phyloP scores from a whole-genome alignment of 495 filamentous ascomycete species.

The Podospora australis region DNA sequence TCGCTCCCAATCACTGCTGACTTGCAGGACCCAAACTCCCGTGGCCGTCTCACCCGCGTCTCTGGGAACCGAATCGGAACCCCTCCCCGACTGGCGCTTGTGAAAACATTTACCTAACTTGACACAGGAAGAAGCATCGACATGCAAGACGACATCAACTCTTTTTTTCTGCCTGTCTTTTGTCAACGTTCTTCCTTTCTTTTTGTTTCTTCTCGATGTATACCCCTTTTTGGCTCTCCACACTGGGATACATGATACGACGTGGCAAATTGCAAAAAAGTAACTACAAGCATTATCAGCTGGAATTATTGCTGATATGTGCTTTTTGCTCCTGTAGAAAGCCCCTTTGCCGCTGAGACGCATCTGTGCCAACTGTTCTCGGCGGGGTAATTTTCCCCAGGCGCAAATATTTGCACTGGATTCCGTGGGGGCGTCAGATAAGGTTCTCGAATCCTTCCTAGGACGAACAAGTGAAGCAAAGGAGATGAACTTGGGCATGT shows the following conservation, averaged over 20 bases:
- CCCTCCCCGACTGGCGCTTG: neutral
- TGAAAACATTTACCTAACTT: neutral
- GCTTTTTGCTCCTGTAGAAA: neutral
- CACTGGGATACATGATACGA: neutral
- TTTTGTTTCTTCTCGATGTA: neutral
- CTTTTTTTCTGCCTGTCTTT: neutral
- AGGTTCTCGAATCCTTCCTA: neutral
- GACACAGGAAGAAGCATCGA: neutral
- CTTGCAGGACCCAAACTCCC: neutral
- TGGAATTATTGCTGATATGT: neutral
- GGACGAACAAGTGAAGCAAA: no score
- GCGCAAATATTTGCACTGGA: neutral
- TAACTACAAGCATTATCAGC: neutral
- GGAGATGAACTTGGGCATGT: neutral
- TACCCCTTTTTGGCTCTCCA: neutral
- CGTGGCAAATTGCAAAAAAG: no score
- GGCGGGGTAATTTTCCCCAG: neutral
- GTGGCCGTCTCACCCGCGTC: neutral
- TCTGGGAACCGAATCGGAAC: neutral
- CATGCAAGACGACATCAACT: neutral
- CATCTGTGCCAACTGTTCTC: neutral
- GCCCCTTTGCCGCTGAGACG: neutral
- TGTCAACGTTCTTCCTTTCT: neutral
- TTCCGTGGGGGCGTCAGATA: neutral
- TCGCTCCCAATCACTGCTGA: neutral